Evolutionary conservation across 352 stramenopile genomes (phyloP).

Genomic region (Aphanomyces invadans): DNA sequence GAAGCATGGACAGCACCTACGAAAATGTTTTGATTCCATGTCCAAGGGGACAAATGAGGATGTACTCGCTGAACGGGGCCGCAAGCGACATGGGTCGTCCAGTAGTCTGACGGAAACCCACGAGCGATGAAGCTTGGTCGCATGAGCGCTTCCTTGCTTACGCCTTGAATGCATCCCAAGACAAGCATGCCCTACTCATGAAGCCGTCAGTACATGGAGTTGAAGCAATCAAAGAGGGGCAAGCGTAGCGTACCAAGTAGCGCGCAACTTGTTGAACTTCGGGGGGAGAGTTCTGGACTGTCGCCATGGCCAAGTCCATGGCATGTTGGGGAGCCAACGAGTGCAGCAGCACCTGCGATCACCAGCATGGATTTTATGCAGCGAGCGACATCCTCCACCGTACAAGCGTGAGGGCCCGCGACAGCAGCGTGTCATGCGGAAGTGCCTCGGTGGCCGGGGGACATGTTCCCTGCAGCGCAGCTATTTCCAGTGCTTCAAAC

Average conservation of each 20-base stretch:
- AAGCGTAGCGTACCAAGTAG: background rate
- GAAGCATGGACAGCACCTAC: background rate
- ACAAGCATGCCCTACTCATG: background rate
- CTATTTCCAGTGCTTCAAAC: background rate
- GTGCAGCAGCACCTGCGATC: slow-evolving; percentile 1
- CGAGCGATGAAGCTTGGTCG: background rate
- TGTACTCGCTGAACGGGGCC: background rate
- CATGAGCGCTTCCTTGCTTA: background rate
- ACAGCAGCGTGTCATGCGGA: background rate
- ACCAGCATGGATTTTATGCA: background rate
- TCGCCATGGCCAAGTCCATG: background rate
- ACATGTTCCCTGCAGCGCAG: background rate
- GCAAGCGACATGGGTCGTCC: background rate
- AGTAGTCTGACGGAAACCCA: background rate
- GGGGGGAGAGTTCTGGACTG: background rate
- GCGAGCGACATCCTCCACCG: background rate
- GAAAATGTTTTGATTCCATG: background rate
- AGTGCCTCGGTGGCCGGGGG: background rate
- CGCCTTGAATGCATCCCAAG: background rate
- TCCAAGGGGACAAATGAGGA: background rate
- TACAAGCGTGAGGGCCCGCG: background rate
- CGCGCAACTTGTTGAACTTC: background rate
- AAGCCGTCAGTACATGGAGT: background rate
- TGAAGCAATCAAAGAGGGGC: background rate
- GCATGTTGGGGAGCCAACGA: background rate